phyloP scores from a whole-genome alignment of 2,329 filamentous ascomycete species.

The Aspergillus ustus region DNA sequence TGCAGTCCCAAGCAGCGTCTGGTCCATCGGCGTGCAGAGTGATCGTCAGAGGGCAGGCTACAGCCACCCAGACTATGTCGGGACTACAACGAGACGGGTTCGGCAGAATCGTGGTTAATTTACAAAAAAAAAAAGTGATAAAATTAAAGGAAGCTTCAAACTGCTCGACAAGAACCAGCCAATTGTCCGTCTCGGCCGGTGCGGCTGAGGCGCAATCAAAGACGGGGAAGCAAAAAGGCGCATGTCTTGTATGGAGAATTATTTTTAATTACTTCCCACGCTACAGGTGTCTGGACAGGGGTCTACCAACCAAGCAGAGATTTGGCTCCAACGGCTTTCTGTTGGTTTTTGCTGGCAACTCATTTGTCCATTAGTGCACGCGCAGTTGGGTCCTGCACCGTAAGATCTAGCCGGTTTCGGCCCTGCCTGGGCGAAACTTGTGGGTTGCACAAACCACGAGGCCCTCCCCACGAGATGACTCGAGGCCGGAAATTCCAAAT shows the following conservation, averaged over 20 bases:
- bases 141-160: neutral
- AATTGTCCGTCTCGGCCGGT: slow-evolving; percentile 15
- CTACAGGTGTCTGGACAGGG: neutral
- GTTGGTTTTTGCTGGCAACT: slow-evolving; percentile 16
- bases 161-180: slow-evolving; percentile 12
- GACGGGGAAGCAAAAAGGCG: slow-evolving; percentile 16
- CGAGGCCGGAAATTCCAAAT: neutral
- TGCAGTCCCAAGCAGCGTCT: slow-evolving; percentile 9
- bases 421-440: slow-evolving; percentile 2
- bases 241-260: slow-evolving; percentile 16
- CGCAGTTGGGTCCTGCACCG: slow-evolving; percentile 4
- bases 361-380: slow-evolving; percentile 12
- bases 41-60: slow-evolving; percentile 24
- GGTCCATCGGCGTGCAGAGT: slow-evolving; percentile 24
- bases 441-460: slow-evolving; percentile 8
- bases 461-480: neutral
- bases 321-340: slow-evolving; percentile 26
- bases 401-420: slow-evolving; percentile 9
- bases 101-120: slow-evolving; percentile 10
- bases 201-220: slow-evolving; percentile 27
- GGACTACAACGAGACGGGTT: neutral
- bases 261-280: slow-evolving; percentile 18
- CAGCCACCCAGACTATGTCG: slow-evolving; percentile 12
- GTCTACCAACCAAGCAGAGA: slow-evolving; percentile 1
- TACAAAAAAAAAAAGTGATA: neutral